Percentiles rank a stretch among this genome's conserved stretches.
These are phyloP conservation scores for Nemania sp. DNA, from an alignment of 2,329 filamentous ascomycete genomes.

Conservation along the genomic window DNA sequence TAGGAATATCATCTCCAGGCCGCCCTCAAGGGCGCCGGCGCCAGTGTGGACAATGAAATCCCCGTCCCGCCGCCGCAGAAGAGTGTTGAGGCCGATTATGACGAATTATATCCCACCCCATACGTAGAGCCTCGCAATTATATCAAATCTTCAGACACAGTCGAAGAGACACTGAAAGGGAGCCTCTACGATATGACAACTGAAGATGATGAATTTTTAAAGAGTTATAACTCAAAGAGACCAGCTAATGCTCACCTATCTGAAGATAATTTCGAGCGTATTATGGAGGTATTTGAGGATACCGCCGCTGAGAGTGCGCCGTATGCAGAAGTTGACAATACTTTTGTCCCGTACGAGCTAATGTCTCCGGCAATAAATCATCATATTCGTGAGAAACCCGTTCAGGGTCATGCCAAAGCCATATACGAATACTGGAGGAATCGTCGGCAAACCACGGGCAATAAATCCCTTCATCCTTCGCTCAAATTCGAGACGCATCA, in stretches of 20 bases:
- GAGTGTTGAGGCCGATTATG: conserved; percentile 79
- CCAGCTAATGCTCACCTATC: conserved; percentile 74
- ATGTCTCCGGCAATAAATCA: conserved; percentile 76
- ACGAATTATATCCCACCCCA: conserved; percentile 82
- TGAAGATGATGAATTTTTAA: conserved; percentile 88
- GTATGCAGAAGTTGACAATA: conserved; percentile 89
- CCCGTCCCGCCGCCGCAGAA: conserved; percentile 74
- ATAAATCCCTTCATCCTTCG: conserved; percentile 78
- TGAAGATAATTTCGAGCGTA: conserved; percentile 91
- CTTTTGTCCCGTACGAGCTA: conserved; percentile 80
- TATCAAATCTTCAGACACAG: conserved; percentile 97
- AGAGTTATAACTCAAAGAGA: conserved; percentile 83
- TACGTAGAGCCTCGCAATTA: conserved; percentile 92
- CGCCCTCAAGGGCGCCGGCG: conserved; percentile 70
- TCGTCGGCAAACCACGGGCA: conserved; percentile 73
- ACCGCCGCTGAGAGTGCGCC: conserved; percentile 86
- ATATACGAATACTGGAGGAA: conserved; percentile 92
- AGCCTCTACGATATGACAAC: conserved; percentile 94
- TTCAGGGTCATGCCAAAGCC: conserved; percentile 73
- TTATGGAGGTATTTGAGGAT: conserved; percentile 95
- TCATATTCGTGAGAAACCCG: conserved; percentile 61
- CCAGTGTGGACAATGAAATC: conserved; percentile 70
- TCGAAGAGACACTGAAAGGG: conserved; percentile 87
- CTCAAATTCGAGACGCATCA: conserved; percentile 96
- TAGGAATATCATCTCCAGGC: conserved; percentile 97